Evolutionary conservation across 2,329 filamentous ascomycete species (phyloP), one percentile per base, ranked within the genome.

Genomic region (Colletotrichum somersetense): DNA sequence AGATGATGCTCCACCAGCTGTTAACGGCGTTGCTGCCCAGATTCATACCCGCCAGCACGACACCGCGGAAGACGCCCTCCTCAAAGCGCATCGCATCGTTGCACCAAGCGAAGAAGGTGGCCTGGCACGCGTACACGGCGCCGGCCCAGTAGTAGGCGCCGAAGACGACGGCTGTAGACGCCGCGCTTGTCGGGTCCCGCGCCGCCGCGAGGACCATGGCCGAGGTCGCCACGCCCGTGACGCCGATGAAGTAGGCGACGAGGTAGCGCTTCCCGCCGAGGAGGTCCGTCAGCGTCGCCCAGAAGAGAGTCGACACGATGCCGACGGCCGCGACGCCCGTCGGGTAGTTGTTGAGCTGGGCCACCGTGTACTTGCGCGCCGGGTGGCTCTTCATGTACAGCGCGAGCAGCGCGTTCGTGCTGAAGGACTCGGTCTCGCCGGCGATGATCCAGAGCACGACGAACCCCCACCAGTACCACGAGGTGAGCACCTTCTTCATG

Each of bases 81-180:
- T 92, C 88, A 67, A 88, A 87, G 10, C 89, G 85, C 82, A 92
- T 88, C 2, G 89, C 89, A 76, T 93, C 91, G 75, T 94, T 93
- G 30, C 90, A 91, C 91, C 91, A 93, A 0, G 92, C 91, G 75
- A 94, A 93, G 75, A 93, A 93, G 0, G 89, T 92, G 0, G 92
- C 91, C 79, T 94, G 91, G 76, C 91, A 92, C 0, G 91, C 91
- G 75, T 93, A 93, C 0, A 93, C 89, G 4, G 87, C 83, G 0
- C 92, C 92, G 0, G 91, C 89, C 88, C 89, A 91, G 79, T 93
- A 93, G 75, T 92, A 93, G 5, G 91, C 90, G 0, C 79, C 90
- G 73, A 93, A 91, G 0, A 89, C 86, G 1, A 88, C 82, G 0
- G 85, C 77, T 0, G 88, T 91, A 3, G 85, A 86, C 0, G 59